Evolutionary conservation across 2,329 filamentous ascomycete genomes (phyloP), one percentile per base, ranked within the genome.

Genomic region (Pezicula carpinea): DNA sequence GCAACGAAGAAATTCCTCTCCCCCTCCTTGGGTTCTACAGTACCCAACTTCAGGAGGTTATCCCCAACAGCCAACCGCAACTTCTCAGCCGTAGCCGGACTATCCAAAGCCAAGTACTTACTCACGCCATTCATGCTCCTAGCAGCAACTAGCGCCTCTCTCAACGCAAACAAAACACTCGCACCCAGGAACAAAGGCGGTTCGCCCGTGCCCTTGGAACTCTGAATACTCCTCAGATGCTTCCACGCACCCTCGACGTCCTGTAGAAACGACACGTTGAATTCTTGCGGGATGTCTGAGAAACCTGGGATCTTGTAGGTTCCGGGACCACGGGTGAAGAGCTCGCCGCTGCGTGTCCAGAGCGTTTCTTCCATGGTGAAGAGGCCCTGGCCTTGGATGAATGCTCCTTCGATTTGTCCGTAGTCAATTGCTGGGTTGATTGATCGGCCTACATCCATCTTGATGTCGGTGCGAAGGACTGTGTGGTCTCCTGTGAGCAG

Each of bases 401-500:
- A 91, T 0, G 87, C 87, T 35, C 87, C 87, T 64, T 90, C 85
- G 56, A 91, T 89, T 65, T 91, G 87, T 2, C 87, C 87, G 56
- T 89, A 89, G 66, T 89, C 85, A 45, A 89, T 86, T 26, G 82
- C 75, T 0, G 85, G 85, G 63, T 79, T 79, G 60, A 79, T 79
- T 29, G 69, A 82, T 22, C 83, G 78, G 0, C 87, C 87, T 1
- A 97, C 89, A 59, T 97, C 92, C 92, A 97, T 97, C 68, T 95
- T 95, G 69, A 97, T 83, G 61, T 97, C 92, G 2, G 89, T 87
- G 18, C 90, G 82, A 4, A 87, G 69, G 48, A 87, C 89, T 0
- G 90, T 96, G 87, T 88, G 96, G 51, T 91, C 86, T 31, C 92
- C 92, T 0, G 92, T 96, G 23, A 97, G 70, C 0, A 88, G 89